Percentiles rank a stretch among this genome's conserved stretches.
Conservation (phyloP, 208 protist species). For the Endotrypanum monterogeii region DNA sequence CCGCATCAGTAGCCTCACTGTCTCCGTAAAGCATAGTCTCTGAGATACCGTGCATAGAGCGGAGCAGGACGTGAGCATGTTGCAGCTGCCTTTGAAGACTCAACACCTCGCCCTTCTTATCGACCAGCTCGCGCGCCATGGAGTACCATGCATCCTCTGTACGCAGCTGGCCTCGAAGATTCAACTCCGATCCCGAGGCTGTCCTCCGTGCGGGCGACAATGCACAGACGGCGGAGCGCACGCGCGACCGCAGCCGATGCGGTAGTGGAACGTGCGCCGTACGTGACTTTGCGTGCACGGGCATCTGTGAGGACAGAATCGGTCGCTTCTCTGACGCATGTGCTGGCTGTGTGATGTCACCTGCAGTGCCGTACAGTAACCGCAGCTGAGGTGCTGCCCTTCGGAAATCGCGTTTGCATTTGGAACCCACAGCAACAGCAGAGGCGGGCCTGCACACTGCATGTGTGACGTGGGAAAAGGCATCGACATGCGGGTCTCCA, state of each 20-base stretch:
- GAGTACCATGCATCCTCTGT: slow-evolving; percentile 34
- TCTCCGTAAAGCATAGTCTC: background rate
- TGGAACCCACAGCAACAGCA: background rate
- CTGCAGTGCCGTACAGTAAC: slow-evolving; percentile 1
- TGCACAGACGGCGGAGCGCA: background rate
- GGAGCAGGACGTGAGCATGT: slow-evolving; percentile 27
- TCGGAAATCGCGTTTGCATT: background rate
- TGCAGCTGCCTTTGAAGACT: slow-evolving; percentile 47
- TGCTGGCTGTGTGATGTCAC: background rate
- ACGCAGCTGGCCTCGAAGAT: background rate
- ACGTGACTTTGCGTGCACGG: background rate
- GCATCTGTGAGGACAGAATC: no score
- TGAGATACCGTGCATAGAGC: slow-evolving; percentile 27
- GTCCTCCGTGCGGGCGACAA: background rate
- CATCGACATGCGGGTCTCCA: background rate
- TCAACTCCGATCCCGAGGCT: background rate
- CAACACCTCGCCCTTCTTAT: slow-evolving; percentile 35
- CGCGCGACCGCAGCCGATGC: slow-evolving; percentile 20
- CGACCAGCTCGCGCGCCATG: slow-evolving; percentile 30
- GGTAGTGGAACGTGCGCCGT: slow-evolving; percentile 10
- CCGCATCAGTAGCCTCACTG: background rate
- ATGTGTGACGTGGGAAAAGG: background rate
- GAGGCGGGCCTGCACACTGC: background rate
- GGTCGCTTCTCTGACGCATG: background rate
- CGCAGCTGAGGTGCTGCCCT: background rate